A percentile compares a stretch with the other conserved stretches of the same genome.
phyloP scores from a whole-genome alignment of 495 filamentous ascomycete species.

The Xylaria bambusicola region DNA sequence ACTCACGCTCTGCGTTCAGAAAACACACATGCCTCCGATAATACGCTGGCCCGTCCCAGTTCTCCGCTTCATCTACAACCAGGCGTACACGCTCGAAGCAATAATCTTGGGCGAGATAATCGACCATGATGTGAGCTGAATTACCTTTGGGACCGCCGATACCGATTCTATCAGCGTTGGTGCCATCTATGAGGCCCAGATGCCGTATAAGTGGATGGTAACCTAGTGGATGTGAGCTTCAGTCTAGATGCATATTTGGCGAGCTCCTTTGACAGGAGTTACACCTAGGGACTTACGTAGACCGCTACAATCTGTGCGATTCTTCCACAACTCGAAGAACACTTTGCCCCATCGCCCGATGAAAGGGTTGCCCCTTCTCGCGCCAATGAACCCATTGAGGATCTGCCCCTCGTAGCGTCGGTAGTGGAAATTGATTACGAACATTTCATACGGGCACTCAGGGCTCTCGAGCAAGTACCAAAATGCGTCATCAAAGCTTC shows the following conservation, averaged over 20 bases:
- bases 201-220: constrained; percentile 12
- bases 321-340: constrained; percentile 33
- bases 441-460: constrained; percentile 29
- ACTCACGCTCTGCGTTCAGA: neutral
- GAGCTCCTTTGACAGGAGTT: neutral
- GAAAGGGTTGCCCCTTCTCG: constrained; percentile 29
- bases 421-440: constrained; percentile 23
- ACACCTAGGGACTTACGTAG: constrained; percentile 21
- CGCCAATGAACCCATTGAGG: constrained; percentile 37
- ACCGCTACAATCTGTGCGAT: constrained; percentile 20
- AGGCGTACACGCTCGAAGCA: constrained; percentile 15
- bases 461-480: constrained; percentile 38
- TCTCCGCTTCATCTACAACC: constrained; percentile 1
- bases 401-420: constrained; percentile 21
- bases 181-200: constrained; percentile 6
- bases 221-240: neutral
- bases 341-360: constrained; percentile 35
- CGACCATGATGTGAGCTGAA: constrained; percentile 14
- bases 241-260: neutral
- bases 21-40: constrained; percentile 13
- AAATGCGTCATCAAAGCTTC: constrained; percentile 36
- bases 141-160: constrained; percentile 2
- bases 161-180: constrained; percentile 1
- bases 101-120: constrained; percentile 11
- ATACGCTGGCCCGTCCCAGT: constrained; percentile 12